Evolutionary conservation across 2,329 filamentous ascomycete species (phyloP).

Genomic region (Fusarium nisikadoi): DNA sequence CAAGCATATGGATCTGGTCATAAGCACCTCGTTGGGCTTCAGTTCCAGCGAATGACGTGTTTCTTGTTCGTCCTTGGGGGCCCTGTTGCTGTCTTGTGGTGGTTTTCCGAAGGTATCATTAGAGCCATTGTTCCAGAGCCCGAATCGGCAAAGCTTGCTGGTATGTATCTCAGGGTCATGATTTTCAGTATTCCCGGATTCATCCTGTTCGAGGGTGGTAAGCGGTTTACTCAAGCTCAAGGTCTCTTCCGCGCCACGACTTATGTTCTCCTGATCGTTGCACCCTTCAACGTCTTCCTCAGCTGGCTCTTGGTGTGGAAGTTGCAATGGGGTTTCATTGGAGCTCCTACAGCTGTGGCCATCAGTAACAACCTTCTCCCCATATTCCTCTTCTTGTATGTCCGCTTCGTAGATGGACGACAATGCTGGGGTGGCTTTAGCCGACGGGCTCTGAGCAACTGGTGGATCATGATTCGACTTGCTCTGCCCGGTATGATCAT

Average conservation of each 20-base stretch:
- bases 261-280: conserved; percentile 79
- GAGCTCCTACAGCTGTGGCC: conserved; percentile 82
- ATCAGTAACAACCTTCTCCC: conserved; percentile 83
- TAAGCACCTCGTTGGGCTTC: conserved; percentile 86
- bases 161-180: conserved; percentile 77
- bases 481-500: conserved; percentile 91
- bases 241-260: conserved; percentile 82
- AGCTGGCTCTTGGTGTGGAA: conserved; percentile 85
- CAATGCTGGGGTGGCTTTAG: conserved; percentile 90
- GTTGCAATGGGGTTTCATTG: conserved; percentile 75
- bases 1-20: conserved; percentile 94
- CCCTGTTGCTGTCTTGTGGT: conserved; percentile 79
- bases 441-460: conserved; percentile 75
- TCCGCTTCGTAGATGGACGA: conserved; percentile 76
- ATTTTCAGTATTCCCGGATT: conserved; percentile 80
- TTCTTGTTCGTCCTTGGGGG: conserved; percentile 79
- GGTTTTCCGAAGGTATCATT: conserved; percentile 74
- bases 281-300: conserved; percentile 80
- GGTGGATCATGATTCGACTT: conserved; percentile 84
- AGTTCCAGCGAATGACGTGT: conserved; percentile 83
- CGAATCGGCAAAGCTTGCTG: conserved; percentile 75
- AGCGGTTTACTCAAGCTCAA: conserved; percentile 85
- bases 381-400: conserved; percentile 79
- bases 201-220: conserved; percentile 80
- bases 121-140: conserved; percentile 54